Percentiles rank a stretch among this genome's conserved stretches.
Evolutionary conservation across 371 early-diverging fungal species (phyloP).

Genomic region (Batkoa obscura): DNA sequence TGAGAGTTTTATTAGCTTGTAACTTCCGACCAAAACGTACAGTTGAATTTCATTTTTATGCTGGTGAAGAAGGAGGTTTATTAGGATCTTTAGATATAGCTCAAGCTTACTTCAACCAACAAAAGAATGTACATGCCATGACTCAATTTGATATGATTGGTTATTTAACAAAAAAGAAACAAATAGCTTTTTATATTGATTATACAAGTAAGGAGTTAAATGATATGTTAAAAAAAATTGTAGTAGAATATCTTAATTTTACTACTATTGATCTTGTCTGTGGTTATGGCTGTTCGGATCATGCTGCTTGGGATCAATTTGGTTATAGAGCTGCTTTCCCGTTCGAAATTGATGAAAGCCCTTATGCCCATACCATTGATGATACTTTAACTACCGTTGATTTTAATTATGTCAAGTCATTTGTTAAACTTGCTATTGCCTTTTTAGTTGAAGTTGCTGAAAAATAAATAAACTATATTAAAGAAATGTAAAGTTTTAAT

Average conservation of each 20-base stretch:
- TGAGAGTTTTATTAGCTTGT: too few species aligned
- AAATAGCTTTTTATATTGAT: conserved; percentile 70
- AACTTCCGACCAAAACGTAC: conserved; percentile 57
- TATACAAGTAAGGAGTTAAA: conserved; percentile 49
- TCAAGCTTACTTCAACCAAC: conserved; percentile 31
- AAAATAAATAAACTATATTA: too few species aligned
- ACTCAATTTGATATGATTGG: conserved; percentile 72
- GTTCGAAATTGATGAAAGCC: too few species aligned
- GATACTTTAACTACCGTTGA: too few species aligned
- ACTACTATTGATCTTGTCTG: conserved; percentile 17
- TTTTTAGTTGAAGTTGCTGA: too few species aligned
- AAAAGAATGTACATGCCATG: conserved; percentile 46
- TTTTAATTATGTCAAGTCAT: too few species aligned
- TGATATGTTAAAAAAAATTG: conserved; percentile 15
- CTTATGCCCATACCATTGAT: too few species aligned
- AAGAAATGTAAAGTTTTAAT: too few species aligned
- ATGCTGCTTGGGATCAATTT: conserved; percentile 92
- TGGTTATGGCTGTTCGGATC: conserved; percentile 62
- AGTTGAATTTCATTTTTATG: conserved; percentile 92
- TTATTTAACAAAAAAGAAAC: conserved; percentile 34
- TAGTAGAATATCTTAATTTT: neutral
- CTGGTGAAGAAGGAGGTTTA: conserved; percentile 73
- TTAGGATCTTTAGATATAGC: conserved; percentile 78
- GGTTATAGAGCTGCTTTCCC: too few species aligned
- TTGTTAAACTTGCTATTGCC: too few species aligned